Evolutionary conservation across 106 monocot species (phyloP).

Genomic region (Vanilla planifolia): DNA sequence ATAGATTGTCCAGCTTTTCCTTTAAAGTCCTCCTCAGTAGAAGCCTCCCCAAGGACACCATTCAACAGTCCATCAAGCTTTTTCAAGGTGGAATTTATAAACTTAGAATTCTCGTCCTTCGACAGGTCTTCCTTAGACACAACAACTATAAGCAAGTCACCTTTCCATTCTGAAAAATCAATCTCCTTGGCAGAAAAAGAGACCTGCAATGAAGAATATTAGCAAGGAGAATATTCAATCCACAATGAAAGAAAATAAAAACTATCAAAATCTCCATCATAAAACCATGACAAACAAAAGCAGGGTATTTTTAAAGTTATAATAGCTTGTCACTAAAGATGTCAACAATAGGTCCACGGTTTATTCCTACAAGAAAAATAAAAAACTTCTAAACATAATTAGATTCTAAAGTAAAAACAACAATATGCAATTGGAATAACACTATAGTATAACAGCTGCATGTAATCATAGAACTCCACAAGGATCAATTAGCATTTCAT

Average conservation of each 20-base stretch:
- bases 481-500: no score
- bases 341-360: neutral
- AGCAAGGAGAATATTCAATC: neutral
- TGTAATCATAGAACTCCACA: no score
- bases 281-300: neutral
- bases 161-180: slow-evolving; percentile 67
- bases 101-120: slow-evolving; percentile 41
- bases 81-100: slow-evolving; percentile 51
- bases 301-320: neutral
- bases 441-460: neutral
- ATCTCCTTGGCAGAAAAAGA: slow-evolving; percentile 57
- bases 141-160: slow-evolving; percentile 62
- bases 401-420: neutral
- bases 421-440: neutral
- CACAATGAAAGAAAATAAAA: neutral
- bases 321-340: neutral
- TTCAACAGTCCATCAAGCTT: slow-evolving; percentile 44
- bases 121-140: slow-evolving; percentile 65
- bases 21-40: slow-evolving; percentile 65
- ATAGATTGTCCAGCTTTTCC: slow-evolving; percentile 67
- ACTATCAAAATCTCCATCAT: neutral
- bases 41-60: slow-evolving; percentile 47
- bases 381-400: neutral
- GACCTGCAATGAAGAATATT: slow-evolving; percentile 31
- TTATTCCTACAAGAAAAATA: neutral